Evolutionary conservation across 2,329 filamentous ascomycete species (phyloP).

Genomic region (Zalaria obscura): DNA sequence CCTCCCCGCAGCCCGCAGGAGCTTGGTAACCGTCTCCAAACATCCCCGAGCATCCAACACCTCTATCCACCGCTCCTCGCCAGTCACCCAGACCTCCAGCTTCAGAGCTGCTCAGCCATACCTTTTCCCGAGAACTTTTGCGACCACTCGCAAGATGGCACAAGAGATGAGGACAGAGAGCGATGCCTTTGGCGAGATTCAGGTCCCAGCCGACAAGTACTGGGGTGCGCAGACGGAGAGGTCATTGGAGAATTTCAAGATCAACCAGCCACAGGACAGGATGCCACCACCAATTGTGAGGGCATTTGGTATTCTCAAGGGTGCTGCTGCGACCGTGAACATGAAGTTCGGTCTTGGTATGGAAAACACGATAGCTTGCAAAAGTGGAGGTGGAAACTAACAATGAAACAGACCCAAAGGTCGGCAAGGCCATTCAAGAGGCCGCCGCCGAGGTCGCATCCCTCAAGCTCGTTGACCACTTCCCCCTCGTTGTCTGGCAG

Average conservation of each 20-base stretch:
- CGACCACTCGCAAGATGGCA: constrained; percentile 18
- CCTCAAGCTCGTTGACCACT: constrained; percentile 89
- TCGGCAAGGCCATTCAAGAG: constrained; percentile 87
- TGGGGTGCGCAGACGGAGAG: constrained; percentile 97
- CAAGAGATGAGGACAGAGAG: constrained; percentile 62
- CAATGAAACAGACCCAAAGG: constrained; percentile 53
- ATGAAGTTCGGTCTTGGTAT: constrained; percentile 81
- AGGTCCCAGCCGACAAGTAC: constrained; percentile 86
- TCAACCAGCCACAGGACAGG: constrained; percentile 97
- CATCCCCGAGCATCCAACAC: background rate
- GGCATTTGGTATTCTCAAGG: constrained; percentile 95
- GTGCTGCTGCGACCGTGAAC: constrained; percentile 89
- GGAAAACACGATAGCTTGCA: constrained; percentile 10
- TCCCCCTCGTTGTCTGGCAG: constrained; percentile 98
- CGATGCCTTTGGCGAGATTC: constrained; percentile 95
- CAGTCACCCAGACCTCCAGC: background rate
- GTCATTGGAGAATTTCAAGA: constrained; percentile 93
- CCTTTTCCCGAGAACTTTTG: constrained; percentile 9
- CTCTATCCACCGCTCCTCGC: background rate
- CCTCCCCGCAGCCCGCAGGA: too few species aligned
- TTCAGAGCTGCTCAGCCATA: background rate
- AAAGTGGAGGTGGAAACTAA: background rate
- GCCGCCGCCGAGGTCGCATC: constrained; percentile 86
- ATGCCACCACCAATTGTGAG: constrained; percentile 88
- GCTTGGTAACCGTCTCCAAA: too few species aligned